Evolutionary conservation across 106 monocot species (phyloP).

Genomic region (Acorus calamus): DNA sequence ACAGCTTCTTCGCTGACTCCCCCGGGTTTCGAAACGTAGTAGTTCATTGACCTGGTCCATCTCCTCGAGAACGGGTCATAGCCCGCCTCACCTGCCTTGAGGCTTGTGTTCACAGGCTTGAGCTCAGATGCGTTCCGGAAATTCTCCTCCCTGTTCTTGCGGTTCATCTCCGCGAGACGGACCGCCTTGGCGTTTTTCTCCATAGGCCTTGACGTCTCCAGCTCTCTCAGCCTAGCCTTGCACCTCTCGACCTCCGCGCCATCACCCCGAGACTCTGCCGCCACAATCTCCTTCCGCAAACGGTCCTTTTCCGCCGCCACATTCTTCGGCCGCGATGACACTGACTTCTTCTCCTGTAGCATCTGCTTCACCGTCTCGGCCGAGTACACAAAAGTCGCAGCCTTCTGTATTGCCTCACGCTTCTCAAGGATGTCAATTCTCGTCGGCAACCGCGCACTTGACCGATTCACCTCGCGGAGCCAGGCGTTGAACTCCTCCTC

Average conservation of each 20-base stretch:
- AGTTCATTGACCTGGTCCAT: conserved; percentile 88
- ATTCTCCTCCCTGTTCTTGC: too few species aligned
- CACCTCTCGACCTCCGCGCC: conserved; percentile 58
- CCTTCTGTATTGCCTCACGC: conserved; percentile 51
- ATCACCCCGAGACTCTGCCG: conserved; percentile 39
- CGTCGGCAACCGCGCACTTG: conserved; percentile 37
- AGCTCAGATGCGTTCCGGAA: conserved; percentile 81
- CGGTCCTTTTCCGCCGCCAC: conserved; percentile 85
- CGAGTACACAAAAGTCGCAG: conserved; percentile 64
- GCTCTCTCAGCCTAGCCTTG: conserved; percentile 38
- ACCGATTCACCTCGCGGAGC: conserved; percentile 44
- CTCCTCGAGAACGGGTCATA: conserved; percentile 95
- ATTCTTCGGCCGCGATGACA: conserved; percentile 61
- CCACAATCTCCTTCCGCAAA: conserved; percentile 67
- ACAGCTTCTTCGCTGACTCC: conserved; percentile 26
- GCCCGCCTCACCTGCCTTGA: conserved; percentile 86
- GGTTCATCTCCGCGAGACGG: conserved; percentile 84
- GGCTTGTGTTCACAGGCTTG: conserved; percentile 64
- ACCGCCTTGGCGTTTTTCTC: conserved; percentile 65
- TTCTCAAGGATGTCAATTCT: conserved; percentile 48
- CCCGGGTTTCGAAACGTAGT: conserved; percentile 52
- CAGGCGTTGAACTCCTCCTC: conserved; percentile 65
- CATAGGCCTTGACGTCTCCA: conserved; percentile 39
- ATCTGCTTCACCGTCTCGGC: conserved; percentile 85
- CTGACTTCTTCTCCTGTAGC: conserved; percentile 81